Evolutionary conservation across 1,284 basidiomycete species (phyloP), one percentile per base, ranked within the genome.

Genomic region (Cutaneotrichosporon sp.): DNA sequence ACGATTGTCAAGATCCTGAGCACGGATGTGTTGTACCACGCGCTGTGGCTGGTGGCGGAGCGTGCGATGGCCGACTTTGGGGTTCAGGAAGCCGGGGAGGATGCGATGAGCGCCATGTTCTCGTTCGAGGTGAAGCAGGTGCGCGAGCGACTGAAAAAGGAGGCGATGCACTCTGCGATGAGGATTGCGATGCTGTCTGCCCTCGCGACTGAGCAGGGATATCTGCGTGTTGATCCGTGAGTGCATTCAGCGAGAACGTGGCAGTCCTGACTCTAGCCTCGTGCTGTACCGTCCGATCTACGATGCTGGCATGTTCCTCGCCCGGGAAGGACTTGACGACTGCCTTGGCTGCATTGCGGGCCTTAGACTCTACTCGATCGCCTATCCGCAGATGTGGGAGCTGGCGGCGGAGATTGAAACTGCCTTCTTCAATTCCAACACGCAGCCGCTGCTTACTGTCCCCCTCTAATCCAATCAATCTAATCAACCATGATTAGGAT

Each of bases 11-110:
- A 85, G 40, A 86, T 88, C 4, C 88, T 86, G 71, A 88, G 89
- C 21, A 90, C 89, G 72, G 93, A 97, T 76, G 89, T 91, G 55
- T 90, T 89, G 47, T 94, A 91, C 75, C 92, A 97, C 80, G 86
- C 90, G 70, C 88, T 94, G 85, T 96, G 92, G 81, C 74, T 84
- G 52, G 70, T 81, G 9, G 70, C 81, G 26, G 73, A 80, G 59
- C 72, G 75, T 2, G 79, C 80, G 0, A 71, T 95, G 64, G 89
- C 91, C 69, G 91, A 95, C 70, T 91, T 86, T 75, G 91, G 91
- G 32, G 84, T 95, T 66, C 85, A 86, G 64, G 90, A 92, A 70
- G 56, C 32, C 18, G 47, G 60, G 60, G 66, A 68, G 32, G 62
- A 58, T 58, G 42, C 60, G 2, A 60, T 63, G 32, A 38, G 56